Base-by-base conservation (phyloP, 352 stramenopile species). In the Blastocystis sp. region DNA sequence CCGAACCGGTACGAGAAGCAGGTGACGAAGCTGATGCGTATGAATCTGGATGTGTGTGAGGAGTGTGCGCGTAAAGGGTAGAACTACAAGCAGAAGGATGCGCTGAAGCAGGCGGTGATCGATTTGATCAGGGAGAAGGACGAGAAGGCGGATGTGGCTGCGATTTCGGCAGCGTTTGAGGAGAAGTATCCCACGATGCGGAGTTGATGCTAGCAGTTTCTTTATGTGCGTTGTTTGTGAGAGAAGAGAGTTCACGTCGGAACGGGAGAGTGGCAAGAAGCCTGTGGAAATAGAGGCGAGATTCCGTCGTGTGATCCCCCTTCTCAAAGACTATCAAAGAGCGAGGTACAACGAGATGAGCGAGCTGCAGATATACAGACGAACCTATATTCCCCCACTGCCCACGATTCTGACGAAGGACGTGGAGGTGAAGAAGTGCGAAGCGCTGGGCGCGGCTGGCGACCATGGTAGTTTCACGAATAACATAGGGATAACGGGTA, bases 331-430 rank as follows among this genome's bases (percentile, higher is more conserved):
- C 40, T 38, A 5, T 4, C 43, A 19, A 17, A 65, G 66, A 52
- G 0, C n/a, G 10, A 64, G 23, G n/a, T 79, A 79, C 28, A 59
- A n/a, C 9, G 19, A 61, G 61, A 81, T 81, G 71, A 81, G 71
- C 59, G 71, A 81, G 66, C 71, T 81, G 2, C 71, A 81, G n/a
- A 62, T 38, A 38, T 81, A 66, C 59, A 62, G 70, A 81, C 66
- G 70, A 81, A 66, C 70, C 2, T 81, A 81, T 81, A 81, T 66
- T 60, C 66, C 66, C 34, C 66, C 66, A 60, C 66, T 77, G 19
- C 66, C 66, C 10, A 61, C 66, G 3, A 77, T 77, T 60, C 43
- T 77, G 2, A 77, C 66, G 17, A 77, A 77, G 66, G 66, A 77
- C 52, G 66, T 77, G 3, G 38, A 19, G 19, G 7, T 77, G 21